phyloP scores from a whole-genome alignment of 257 asterid genomes.

The Dorcoceras hygrometricum region DNA sequence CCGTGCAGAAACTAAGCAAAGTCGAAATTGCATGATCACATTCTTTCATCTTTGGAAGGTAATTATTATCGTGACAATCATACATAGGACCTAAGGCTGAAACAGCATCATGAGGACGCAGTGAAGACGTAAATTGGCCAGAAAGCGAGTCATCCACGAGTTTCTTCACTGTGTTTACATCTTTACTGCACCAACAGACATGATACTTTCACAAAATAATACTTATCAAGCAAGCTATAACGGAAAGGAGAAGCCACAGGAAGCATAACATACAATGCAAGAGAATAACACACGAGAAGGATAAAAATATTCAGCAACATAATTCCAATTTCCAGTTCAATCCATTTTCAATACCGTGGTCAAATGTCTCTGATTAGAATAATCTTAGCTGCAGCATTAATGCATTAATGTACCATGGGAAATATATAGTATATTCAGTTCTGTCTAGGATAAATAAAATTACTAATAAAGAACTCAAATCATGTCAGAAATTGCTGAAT shows the following conservation, averaged over 20 bases:
- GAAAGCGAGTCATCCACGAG: constrained; percentile 88
- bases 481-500: neutral
- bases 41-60: constrained; percentile 79
- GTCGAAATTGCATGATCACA: constrained; percentile 63
- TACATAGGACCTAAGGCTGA: constrained; percentile 99
- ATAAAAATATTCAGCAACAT: neutral
- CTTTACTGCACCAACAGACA: constrained; percentile 69
- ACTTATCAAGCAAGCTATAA: constrained; percentile 16
- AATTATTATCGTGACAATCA: constrained; percentile 71
- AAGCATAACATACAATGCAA: constrained; percentile 3
- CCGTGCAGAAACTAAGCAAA: constrained; percentile 68
- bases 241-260: neutral
- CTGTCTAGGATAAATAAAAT: neutral
- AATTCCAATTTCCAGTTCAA: neutral
- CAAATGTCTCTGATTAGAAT: no score
- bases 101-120: constrained; percentile 99
- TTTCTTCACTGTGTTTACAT: constrained; percentile 84
- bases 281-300: no score
- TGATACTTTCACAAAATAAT: constrained; percentile 14
- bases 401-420: no score
- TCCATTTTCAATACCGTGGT: neutral
- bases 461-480: neutral
- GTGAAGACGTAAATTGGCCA: constrained; percentile 69
- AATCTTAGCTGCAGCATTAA: neutral
- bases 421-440: no score